Base-by-base conservation (phyloP, 225 moss, liverwort and hornwort species). In the Antitrichia curtipendula region DNA sequence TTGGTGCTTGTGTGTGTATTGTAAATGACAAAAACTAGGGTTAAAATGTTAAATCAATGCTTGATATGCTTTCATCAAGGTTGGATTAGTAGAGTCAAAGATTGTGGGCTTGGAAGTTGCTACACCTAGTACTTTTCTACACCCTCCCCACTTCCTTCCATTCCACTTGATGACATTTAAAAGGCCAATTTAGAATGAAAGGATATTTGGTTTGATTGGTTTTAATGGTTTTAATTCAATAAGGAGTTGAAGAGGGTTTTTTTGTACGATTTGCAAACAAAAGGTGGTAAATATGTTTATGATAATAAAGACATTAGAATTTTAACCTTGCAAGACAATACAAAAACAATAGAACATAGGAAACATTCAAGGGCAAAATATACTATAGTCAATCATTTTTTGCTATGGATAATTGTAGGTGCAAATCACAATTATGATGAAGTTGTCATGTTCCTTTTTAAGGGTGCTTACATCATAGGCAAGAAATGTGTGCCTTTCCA, bases 171-270 rank as follows among this genome's bases (percentile, higher is more conserved):
- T 6, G 9, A 28, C 43, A 43, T 27, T 71, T 9, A 71, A 28
- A 16, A 43, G 3, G 5, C 1, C 11, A 71, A 28, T 45, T 45
- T 45, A 17, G 17, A 72, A 28, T 72, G 10, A 41, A 45, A 72
- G 4, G 6, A 28, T 72, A 1, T 13, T 27, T 43, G 16, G 3
- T 43, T 71, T 71, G 28, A 43, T 71, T n/a, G n/a, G n/a, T n/a
- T n/a, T n/a, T n/a, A n/a, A n/a, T 43, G 25, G 3, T 16, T 43
- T 16, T 6, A 28, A 29, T 45, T 28, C 4, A 45, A 28, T 17
- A 28, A 6, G 6, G 2, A 72, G 0, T 28, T 16, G 10, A 24
- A 0, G 3, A 43, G n/a, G 9, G 3, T 0, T 45, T 10, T 71
- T 71, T 10, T 45, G 1, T 72, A 45, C 28, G 2, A 17, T 45